These are phyloP conservation scores for Zygnema circumcarinatum DNA, from an alignment of 139 green algal genomes.

Conservation along the genomic window DNA sequence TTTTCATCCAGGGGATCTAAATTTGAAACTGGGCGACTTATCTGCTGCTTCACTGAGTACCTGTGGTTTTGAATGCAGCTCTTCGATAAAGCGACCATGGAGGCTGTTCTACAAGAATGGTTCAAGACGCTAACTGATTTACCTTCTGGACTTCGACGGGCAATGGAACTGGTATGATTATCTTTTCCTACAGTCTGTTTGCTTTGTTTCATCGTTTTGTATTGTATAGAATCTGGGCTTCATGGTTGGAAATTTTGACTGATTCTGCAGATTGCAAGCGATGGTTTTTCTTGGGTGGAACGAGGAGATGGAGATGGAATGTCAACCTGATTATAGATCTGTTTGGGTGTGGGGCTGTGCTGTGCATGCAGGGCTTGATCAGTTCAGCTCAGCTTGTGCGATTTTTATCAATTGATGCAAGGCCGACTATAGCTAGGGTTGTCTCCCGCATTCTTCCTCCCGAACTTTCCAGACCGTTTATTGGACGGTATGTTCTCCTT, in stretches of 20 bases:
- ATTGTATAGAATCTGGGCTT: background rate
- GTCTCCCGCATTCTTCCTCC: conserved; percentile 73
- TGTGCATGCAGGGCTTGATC: conserved; percentile 72
- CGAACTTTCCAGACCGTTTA: conserved; percentile 82
- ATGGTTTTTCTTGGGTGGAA: too few relatives aligned
- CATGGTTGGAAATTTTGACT: conserved; percentile 8
- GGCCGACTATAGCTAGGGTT: conserved; percentile 81
- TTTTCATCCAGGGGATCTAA: too few relatives aligned
- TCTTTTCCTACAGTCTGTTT: background rate
- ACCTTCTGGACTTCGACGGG: conserved; percentile 84
- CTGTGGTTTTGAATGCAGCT: too few relatives aligned
- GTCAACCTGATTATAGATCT: too few relatives aligned
- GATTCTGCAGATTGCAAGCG: too few relatives aligned
- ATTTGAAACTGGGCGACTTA: too few relatives aligned
- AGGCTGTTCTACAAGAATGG: conserved; percentile 89
- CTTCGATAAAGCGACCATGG: conserved; percentile 89
- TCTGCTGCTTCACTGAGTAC: too few relatives aligned
- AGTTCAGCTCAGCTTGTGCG: conserved; percentile 87
- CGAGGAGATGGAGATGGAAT: background rate
- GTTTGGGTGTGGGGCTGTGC: too few relatives aligned
- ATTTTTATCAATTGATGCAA: conserved; percentile 91
- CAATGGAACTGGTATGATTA: conserved; percentile 83
- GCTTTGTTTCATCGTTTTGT: too few relatives aligned
- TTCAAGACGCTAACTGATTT: conserved; percentile 85
- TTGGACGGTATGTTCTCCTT: conserved; percentile 76